Percentiles rank a stretch among this genome's conserved stretches.
phyloP scores from a whole-genome alignment of 2,329 filamentous ascomycete genomes.

The Diplocarpon rosae region DNA sequence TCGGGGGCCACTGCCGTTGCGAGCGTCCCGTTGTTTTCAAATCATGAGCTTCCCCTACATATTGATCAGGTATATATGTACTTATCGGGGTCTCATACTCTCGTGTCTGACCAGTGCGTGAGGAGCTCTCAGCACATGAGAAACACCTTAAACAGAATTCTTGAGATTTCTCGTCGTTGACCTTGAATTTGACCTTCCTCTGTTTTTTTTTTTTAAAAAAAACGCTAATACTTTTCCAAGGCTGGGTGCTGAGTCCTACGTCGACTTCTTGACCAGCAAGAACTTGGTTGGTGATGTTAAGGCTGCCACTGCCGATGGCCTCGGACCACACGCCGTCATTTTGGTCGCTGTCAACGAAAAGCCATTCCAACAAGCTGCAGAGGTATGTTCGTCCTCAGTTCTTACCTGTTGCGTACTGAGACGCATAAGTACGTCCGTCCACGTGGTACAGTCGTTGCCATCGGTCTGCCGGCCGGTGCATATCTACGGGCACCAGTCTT shows the following conservation, averaged over 20 bases:
- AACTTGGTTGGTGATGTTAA: conserved; percentile 80
- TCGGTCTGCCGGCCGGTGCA: conserved; percentile 75
- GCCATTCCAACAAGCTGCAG: conserved; percentile 89
- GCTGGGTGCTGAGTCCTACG: conserved; percentile 61
- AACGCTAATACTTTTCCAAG: no score
- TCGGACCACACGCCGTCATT: conserved; percentile 79
- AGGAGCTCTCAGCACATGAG: no score
- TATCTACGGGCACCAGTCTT: conserved; percentile 79
- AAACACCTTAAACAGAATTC: no score
- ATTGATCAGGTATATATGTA: no score
- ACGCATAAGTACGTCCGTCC: conserved; percentile 60
- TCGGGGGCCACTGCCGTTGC: no score
- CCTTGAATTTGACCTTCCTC: no score
- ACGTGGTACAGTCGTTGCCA: conserved; percentile 73
- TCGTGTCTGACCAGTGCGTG: no score
- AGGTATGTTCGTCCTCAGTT: conserved; percentile 9
- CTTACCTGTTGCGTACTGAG: not conserved
- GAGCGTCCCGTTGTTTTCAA: no score
- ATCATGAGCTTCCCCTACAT: no score
- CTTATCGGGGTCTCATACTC: no score
- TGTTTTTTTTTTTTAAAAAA: no score
- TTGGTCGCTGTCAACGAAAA: conserved; percentile 79
- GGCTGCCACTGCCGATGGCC: conserved; percentile 64
- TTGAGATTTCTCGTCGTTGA: no score
- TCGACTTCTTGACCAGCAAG: conserved; percentile 69